Percentiles rank a stretch among this genome's conserved stretches.
Conservation (phyloP, 352 stramenopile genomes). For the Plasmopara viticola region DNA sequence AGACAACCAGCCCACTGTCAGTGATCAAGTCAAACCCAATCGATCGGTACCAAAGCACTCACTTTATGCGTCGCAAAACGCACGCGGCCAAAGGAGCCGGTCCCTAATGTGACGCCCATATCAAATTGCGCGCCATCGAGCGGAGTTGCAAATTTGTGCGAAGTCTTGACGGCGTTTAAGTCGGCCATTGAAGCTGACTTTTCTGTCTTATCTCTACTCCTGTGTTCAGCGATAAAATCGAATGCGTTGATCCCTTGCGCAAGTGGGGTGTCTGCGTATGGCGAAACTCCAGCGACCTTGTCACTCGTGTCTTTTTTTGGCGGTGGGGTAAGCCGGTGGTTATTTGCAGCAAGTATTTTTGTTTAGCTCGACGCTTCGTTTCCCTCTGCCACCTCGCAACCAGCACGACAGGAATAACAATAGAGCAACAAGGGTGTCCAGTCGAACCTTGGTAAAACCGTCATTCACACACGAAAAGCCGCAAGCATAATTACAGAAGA, state of each 20-base stretch:
- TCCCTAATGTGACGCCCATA: conserved; percentile 94
- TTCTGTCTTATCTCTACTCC: conserved; percentile 4
- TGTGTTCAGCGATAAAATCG: conserved; percentile 13
- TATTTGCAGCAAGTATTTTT: conserved; percentile 24
- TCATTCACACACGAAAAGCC: conserved; percentile 15
- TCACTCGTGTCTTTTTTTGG: conserved; percentile 25
- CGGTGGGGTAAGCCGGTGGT: conserved; percentile 21
- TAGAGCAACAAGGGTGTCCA: neutral
- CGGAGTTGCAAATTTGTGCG: conserved; percentile 51
- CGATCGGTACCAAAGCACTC: conserved; percentile 9
- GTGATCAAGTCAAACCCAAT: neutral
- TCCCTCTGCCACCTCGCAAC: conserved; percentile 20
- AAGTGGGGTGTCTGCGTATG: conserved; percentile 2
- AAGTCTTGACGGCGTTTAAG: conserved; percentile 26
- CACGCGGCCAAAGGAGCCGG: conserved; percentile 95
- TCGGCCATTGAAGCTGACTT: conserved; percentile 16
- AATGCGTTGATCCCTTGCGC: conserved; percentile 22
- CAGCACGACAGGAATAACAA: conserved; percentile 18
- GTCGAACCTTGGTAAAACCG: conserved; percentile 19
- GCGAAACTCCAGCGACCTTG: conserved; percentile 24
- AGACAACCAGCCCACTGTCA: conserved; percentile 2
- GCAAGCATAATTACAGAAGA: conserved; percentile 27
- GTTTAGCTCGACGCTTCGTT: conserved; percentile 14
- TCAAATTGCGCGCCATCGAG: conserved; percentile 90
- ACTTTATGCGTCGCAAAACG: conserved; percentile 94